These are phyloP conservation scores for Tricholoma sp. DNA, from an alignment of 768 basidiomycete genomes.

Conservation along the genomic window DNA sequence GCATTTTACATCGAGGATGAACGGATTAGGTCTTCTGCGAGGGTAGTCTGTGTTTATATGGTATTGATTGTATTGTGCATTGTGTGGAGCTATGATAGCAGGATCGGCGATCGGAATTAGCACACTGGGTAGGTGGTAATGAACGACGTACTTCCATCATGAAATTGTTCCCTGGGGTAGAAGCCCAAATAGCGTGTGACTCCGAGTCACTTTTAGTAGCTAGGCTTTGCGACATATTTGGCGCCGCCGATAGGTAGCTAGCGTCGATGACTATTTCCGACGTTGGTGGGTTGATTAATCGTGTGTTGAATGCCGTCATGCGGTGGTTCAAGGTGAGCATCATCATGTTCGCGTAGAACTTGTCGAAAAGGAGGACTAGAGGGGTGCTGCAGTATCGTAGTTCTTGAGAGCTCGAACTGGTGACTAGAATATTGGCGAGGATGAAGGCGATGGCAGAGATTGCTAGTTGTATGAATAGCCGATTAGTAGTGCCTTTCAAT, in stretches of 20 bases:
- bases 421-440: not conserved
- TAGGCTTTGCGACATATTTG: not conserved
- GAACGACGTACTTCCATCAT: not conserved
- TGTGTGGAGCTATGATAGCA: not conserved
- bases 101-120: not conserved
- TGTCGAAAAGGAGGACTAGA: conserved; percentile 21
- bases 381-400: not conserved
- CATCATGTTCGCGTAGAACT: conserved; percentile 27
- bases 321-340: conserved; percentile 25
- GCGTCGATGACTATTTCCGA: not conserved
- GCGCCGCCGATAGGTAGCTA: not conserved
- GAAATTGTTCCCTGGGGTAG: not conserved
- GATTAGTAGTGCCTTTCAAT: not conserved
- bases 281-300: not conserved
- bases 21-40: too few relatives aligned
- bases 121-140: not conserved
- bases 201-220: not conserved
- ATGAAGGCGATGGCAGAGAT: not conserved
- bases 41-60: not conserved
- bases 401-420: conserved; percentile 15
- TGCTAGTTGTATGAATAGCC: not conserved
- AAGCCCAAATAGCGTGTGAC: not conserved
- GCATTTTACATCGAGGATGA: too few relatives aligned
- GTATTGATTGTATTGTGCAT: not conserved
- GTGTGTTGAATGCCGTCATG: conserved; percentile 3